A percentile compares a stretch with the other conserved stretches of the same genome.
These are phyloP conservation scores for Aspergillus tubingensis DNA, from an alignment of 2,329 filamentous ascomycete genomes.

Conservation along the genomic window DNA sequence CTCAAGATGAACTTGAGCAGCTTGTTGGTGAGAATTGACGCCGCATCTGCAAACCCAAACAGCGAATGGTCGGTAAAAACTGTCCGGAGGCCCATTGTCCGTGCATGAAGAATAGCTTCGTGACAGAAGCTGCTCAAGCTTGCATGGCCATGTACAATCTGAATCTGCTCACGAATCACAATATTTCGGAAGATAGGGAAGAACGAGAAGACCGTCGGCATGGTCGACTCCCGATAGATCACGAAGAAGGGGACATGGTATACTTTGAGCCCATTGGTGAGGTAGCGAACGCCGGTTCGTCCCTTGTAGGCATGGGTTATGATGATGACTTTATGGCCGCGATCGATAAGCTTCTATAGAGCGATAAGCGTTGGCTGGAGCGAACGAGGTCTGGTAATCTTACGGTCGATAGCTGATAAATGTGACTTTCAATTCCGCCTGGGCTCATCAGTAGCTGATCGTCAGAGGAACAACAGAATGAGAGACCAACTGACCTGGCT, in stretches of 20 bases:
- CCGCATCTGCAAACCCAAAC: slow-evolving; percentile 95
- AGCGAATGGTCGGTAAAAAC: slow-evolving; percentile 98
- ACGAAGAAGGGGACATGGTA: slow-evolving; percentile 96
- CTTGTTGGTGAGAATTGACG: slow-evolving; percentile 95
- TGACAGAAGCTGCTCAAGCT: slow-evolving; percentile 91
- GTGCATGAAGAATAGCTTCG: slow-evolving; percentile 89
- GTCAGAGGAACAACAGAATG: not conserved
- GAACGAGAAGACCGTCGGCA: slow-evolving; percentile 97
- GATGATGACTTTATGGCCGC: slow-evolving; percentile 96
- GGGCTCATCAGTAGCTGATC: slow-evolving; percentile 15
- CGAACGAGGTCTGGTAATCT: slow-evolving; percentile 18
- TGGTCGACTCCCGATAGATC: slow-evolving; percentile 89
- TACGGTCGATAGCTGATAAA: slow-evolving; percentile 89
- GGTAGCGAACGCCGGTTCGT: slow-evolving; percentile 86
- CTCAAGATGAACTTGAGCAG: slow-evolving; percentile 93
- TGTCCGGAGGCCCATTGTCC: slow-evolving; percentile 93
- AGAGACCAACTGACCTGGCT: slow-evolving; percentile 62
- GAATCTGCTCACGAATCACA: slow-evolving; percentile 86
- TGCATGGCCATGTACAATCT: slow-evolving; percentile 97
- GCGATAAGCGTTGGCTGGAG: slow-evolving; percentile 12
- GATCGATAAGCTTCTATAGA: slow-evolving; percentile 82
- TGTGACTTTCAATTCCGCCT: slow-evolving; percentile 94
- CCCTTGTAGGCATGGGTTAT: slow-evolving; percentile 95
- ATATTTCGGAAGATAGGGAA: slow-evolving; percentile 98
- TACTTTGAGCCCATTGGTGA: slow-evolving; percentile 97